Evolutionary conservation across 306 rosid genomes (phyloP).

Genomic region (Malus sieversii): DNA sequence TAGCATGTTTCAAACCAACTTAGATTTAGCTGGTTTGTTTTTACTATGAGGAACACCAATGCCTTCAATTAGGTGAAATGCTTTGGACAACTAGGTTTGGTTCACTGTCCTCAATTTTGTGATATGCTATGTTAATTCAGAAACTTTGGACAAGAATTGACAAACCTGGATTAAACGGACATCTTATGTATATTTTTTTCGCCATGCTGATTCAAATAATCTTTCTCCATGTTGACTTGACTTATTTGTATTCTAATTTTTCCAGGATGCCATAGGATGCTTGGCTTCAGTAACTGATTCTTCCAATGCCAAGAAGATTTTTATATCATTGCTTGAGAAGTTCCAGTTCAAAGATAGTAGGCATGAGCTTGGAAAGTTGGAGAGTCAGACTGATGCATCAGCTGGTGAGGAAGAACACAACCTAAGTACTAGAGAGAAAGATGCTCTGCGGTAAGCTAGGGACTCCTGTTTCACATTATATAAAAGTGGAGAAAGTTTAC

Average conservation of each 20-base stretch:
- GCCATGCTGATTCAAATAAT: background rate
- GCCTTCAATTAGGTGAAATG: background rate
- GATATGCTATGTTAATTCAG: background rate
- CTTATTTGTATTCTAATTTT: background rate
- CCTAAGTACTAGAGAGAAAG: conserved; percentile 32
- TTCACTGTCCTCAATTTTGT: background rate
- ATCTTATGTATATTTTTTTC: background rate
- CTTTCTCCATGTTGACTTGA: too few relatives aligned
- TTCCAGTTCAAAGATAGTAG: conserved; percentile 38
- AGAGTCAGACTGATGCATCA: conserved; percentile 16
- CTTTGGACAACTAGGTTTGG: background rate
- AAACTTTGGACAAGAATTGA: background rate
- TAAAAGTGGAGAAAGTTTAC: background rate
- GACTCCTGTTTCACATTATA: background rate
- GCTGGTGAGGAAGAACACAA: conserved; percentile 25
- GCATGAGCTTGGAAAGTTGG: conserved; percentile 30
- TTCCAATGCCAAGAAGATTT: conserved; percentile 39
- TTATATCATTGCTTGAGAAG: conserved; percentile 47
- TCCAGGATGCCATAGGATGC: conserved; percentile 80
- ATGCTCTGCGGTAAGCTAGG: conserved; percentile 45
- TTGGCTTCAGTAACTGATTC: conserved; percentile 79
- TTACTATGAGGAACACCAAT: background rate
- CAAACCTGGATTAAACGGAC: background rate
- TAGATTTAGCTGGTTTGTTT: background rate
- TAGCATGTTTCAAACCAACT: background rate